A percentile compares a stretch with the other conserved stretches of the same genome.
Evolutionary conservation across 345 rosid genomes (phyloP).

Genomic region (Litchi chinensis): DNA sequence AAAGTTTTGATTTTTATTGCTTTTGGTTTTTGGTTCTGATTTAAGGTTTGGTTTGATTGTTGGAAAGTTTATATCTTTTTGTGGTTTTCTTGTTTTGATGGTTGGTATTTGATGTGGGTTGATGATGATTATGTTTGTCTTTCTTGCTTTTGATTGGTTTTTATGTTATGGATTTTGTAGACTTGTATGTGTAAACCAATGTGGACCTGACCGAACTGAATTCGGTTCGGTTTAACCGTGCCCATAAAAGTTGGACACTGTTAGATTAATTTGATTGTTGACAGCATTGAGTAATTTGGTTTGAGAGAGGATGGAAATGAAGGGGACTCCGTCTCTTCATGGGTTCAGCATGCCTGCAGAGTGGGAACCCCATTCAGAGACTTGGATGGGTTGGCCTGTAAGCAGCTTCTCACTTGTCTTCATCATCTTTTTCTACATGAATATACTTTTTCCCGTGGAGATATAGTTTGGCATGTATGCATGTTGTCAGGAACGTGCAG

Average conservation of each 20-base stretch:
- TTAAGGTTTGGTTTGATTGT: background rate
- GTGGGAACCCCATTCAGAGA: conserved; percentile 87
- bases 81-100: background rate
- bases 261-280: no score
- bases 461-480: conserved; percentile 7
- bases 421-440: background rate
- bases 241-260: no score
- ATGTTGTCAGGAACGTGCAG: conserved; percentile 72
- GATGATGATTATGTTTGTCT: background rate
- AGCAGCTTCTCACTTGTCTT: background rate
- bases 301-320: conserved; percentile 32
- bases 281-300: no score
- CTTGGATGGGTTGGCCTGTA: conserved; percentile 99
- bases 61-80: conserved; percentile 13
- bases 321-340: conserved; percentile 56
- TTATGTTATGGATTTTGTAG: background rate
- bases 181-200: no score
- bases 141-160: background rate
- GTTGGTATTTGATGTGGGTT: background rate
- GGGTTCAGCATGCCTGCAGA: conserved; percentile 94
- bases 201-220: no score
- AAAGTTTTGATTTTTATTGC: background rate
- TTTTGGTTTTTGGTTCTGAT: background rate
- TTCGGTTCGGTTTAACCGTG: no score
- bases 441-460: background rate